Conservation (phyloP, 2,329 filamentous ascomycete species). For the Diaporthe sp. region DNA sequence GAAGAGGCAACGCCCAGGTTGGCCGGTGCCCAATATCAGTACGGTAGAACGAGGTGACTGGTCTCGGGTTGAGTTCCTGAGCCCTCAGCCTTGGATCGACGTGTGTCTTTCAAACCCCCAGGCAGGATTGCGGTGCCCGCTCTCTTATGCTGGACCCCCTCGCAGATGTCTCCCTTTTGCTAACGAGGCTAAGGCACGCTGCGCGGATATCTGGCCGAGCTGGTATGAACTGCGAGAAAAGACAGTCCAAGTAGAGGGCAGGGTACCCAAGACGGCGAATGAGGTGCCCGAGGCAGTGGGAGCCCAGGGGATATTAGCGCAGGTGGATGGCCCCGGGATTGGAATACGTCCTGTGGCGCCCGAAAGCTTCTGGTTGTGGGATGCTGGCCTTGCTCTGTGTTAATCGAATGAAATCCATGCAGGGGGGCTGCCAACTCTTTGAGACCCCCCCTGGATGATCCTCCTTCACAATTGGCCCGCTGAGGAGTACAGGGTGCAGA, state of each 20-base stretch:
- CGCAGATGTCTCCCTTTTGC: conserved; percentile 28
- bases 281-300: conserved; percentile 29
- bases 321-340: conserved; percentile 34
- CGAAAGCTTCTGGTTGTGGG: conserved; percentile 34
- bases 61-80: conserved; percentile 25
- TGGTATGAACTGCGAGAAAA: conserved; percentile 38
- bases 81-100: conserved; percentile 17
- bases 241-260: conserved; percentile 34
- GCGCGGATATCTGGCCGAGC: conserved; percentile 34
- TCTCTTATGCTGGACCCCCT: conserved; percentile 23
- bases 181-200: conserved; percentile 23
- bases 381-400: conserved; percentile 33
- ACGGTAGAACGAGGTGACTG: conserved; percentile 24
- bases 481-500: conserved; percentile 22
- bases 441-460: conserved; percentile 24
- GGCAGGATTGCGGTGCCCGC: conserved; percentile 19
- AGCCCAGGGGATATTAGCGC: conserved; percentile 38
- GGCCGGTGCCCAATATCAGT: conserved; percentile 23
- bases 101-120: conserved; percentile 20
- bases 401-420: conserved; percentile 33
- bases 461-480: conserved; percentile 33
- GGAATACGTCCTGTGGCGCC: conserved; percentile 38
- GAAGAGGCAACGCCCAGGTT: conserved; percentile 24
- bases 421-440: conserved; percentile 30
- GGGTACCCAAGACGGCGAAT: conserved; percentile 34